Base-by-base conservation (phyloP, 768 basidiomycete species). In the Leucocoprinus birnbaumii region DNA sequence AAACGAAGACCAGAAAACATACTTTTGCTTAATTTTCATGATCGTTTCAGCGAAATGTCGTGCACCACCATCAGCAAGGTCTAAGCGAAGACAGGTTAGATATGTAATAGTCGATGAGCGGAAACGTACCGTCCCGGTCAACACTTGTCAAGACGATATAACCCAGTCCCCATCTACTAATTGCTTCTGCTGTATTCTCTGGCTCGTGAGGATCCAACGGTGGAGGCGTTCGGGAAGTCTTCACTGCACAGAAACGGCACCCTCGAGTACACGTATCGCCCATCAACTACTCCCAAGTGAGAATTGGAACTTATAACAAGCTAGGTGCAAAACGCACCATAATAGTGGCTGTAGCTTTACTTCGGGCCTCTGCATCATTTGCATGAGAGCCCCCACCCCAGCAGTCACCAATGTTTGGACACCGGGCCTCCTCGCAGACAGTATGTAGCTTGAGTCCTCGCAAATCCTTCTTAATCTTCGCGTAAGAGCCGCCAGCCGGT, bases 341-440 rank as follows among this genome's bases (percentile, higher is more conserved):
- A 68, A 99, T 99, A 2, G 97, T 99, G 10, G 97, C 97, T 6
- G 97, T 99, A 21, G 97, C 97, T 47, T 83, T 81, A 56, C 84
- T 85, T 61, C 87, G 85, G 26, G 84, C 87, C 53, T 90, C 89
- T 55, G 80, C 81, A 50, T 86, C 84, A 6, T 80, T 83, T 40
- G 69, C 76, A 46, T 77, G 82, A 27, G 81, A 76, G 63, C 85
- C 86, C 8, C 94, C 94, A 40, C 97, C 94, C 97, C 97, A 99
- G 65, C 97, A 99, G 65, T 98, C 96, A n/a, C 96, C 97, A 53
- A 99, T 98, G 65, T 99, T 99, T 0, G 97, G 97, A 76, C 97
- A 99, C 59, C 95, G 82, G 34, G 97, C 97, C 68, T 99, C 97
- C 71, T 99, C 97, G 65, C 97, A 99, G 2, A 99, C 97, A 0